Evolutionary conservation across 2,329 filamentous ascomycete genomes (phyloP), one percentile per base, ranked within the genome.

Genomic region (Cyphellophora europaea): DNA sequence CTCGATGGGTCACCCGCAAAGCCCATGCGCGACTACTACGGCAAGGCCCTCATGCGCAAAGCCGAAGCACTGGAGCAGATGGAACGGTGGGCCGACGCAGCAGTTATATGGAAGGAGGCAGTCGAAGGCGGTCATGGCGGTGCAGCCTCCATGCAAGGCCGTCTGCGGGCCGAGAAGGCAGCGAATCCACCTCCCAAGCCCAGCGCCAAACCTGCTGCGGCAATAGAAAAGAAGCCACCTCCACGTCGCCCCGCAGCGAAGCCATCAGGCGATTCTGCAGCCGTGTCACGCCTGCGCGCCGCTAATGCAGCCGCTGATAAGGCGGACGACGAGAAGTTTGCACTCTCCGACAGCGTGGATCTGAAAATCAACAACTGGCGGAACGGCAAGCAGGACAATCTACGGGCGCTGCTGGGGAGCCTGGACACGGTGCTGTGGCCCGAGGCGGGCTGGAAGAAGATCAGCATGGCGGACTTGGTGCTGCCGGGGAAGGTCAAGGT

Each of bases 401-500:
- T 98, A 30, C 77, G 91, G 5, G 91, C 89, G 1, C 64, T 98
- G 32, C 63, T 98, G 23, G 83, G 82, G 3, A 93, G 86, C 51
- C 58, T 98, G 49, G 89, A 98, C 53, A 74, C 71, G 25, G 87
- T 98, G 17, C 69, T 98, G 17, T 98, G 91, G 91, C 79, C 85
- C 44, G 80, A 79, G 27, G 85, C 86, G 43, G 87, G 86, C 3
- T 98, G 91, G 91, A 95, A 94, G 67, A 94, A 93, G 66, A 80
- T 96, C 37, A 87, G 86, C 19, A 77, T 98, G 76, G 81, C 88
- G 45, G 91, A 98, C 63, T 61, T 98, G 49, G 82, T 98, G 34
- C 74, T 94, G 71, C 79, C 87, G 19, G 87, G 84, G 49, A 94
- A 89, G 69, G 91, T 96, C 57, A 98, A 98, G 74, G 81, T 98